Base-by-base conservation (phyloP, 169 alveolate genomes). In the Cryptosporidium xiaoi region DNA sequence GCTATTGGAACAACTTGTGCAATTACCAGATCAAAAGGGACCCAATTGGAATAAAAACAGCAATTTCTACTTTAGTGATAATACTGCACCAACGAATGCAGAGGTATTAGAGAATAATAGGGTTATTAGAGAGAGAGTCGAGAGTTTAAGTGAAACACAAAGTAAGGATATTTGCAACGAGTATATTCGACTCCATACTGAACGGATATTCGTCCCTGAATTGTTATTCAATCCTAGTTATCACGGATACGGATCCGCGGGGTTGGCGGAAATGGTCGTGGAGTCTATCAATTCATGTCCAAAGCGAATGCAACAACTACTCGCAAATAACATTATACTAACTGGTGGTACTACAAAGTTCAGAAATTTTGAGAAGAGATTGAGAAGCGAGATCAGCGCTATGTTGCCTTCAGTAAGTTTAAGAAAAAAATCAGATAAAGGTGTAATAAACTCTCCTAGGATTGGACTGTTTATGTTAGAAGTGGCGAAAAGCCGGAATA, bases 301-400 rank as follows among this genome's bases (percentile, higher is more conserved):
- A 20, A 58, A 16, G 3, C 87, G 56, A 40, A 40, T 77, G 65
- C 87, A 50, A 34, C 65, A 56, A 29, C n/a, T 77, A 27, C 62
- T 77, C 16, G 87, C 87, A 0, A 77, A 48, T 44, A 77, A 77
- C 56, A 77, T 77, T 34, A 27, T 77, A 27, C n/a, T 77, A 46
- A 60, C 44, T 24, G 87, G 87, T 18, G 87, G 87, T 15, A 58
- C 87, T 4, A 77, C 65, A 15, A 77, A 77, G 16, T 77, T 77
- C 50, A 77, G 64, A 48, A 77, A 77, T 48, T 77, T 77, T 44
- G 77, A 77, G 27, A 36, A 16, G 1, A 77, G 87, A 77, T 34
- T 77, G 18, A 56, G 46, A 12, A 62, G 24, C 3, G 87, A 77
- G 20, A 55, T 77, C 13, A 24, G 16, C 18, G 12, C 69, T 20